Percentiles rank a stretch among this genome's conserved stretches.
Evolutionary conservation across 23 red algal species (phyloP).

Genomic region (Pyropia yezoensis): DNA sequence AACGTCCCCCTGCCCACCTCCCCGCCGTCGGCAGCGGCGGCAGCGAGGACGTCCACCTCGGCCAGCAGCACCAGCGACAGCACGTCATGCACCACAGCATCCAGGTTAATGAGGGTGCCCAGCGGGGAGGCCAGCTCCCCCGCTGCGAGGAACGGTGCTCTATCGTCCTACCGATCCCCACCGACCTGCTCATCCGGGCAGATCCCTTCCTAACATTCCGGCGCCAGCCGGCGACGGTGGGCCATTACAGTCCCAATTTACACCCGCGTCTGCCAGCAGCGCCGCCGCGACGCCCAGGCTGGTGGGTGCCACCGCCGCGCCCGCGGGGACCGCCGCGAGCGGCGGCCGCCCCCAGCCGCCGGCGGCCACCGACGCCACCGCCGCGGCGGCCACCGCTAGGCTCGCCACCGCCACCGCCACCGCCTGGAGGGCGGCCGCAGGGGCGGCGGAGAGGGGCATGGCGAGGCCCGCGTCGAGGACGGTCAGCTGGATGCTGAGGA

Average conservation of each 20-base stretch:
- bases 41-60: conserved; percentile 27
- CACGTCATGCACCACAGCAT: conserved; percentile 54
- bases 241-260: too few species aligned
- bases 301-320: conserved; percentile 47
- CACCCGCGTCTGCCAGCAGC: conserved; percentile 26
- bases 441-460: conserved; percentile 11
- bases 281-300: conserved; percentile 37
- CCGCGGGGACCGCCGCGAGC: conserved; percentile 19
- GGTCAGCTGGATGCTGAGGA: conserved; percentile 28
- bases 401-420: conserved; percentile 31
- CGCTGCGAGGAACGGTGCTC: too few species aligned
- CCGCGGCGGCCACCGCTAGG: conserved; percentile 12
- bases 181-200: too few species aligned
- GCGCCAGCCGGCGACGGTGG: too few species aligned
- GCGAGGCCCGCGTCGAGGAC: conserved; percentile 32
- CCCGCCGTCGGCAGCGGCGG: not conserved
- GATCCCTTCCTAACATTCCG: too few species aligned
- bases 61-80: conserved; percentile 41
- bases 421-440: conserved; percentile 1
- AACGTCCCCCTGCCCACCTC: conserved; percentile 1
- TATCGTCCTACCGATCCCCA: too few species aligned
- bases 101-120: conserved; percentile 32
- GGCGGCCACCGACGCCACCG: conserved; percentile 2
- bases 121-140: conserved; percentile 29
- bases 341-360: too few species aligned